Evolutionary conservation across 208 protist species (phyloP).

Genomic region (Tritrichomonas musculus): DNA sequence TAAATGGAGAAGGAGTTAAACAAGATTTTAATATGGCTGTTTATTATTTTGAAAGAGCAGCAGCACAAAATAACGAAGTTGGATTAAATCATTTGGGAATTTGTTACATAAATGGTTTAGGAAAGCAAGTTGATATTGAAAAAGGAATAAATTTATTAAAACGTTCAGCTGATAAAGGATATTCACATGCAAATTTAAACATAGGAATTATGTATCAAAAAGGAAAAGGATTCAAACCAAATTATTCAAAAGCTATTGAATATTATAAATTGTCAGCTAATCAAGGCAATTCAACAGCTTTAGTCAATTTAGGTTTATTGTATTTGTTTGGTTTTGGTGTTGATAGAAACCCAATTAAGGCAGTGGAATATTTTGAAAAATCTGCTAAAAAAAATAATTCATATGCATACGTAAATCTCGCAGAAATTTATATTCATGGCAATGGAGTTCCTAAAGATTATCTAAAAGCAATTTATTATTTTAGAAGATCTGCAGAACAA

Average conservation of each 20-base stretch:
- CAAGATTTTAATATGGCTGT: no score
- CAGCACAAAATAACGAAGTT: neutral
- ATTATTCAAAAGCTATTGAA: neutral
- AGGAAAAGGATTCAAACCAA: neutral
- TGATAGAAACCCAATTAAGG: neutral
- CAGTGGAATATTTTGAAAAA: neutral
- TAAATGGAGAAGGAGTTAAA: no score
- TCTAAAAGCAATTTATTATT: neutral
- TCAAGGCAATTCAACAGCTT: neutral
- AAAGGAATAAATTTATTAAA: neutral
- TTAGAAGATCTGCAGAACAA: neutral
- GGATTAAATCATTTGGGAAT: no score
- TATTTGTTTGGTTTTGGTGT: neutral
- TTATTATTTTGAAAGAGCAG: neutral
- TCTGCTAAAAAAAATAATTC: neutral
- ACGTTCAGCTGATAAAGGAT: neutral
- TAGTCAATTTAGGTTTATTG: neutral
- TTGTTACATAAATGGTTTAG: no score
- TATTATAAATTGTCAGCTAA: slow-evolving; percentile 5
- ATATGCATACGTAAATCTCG: neutral
- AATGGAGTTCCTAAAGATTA: neutral
- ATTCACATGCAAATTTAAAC: neutral
- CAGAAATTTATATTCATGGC: neutral
- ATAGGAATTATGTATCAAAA: neutral
- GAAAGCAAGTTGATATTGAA: neutral